Percentiles rank a stretch among this genome's conserved stretches.
These are phyloP conservation scores for Galeopsis tetrahit DNA, from an alignment of 257 asterid species.

Conservation along the genomic window DNA sequence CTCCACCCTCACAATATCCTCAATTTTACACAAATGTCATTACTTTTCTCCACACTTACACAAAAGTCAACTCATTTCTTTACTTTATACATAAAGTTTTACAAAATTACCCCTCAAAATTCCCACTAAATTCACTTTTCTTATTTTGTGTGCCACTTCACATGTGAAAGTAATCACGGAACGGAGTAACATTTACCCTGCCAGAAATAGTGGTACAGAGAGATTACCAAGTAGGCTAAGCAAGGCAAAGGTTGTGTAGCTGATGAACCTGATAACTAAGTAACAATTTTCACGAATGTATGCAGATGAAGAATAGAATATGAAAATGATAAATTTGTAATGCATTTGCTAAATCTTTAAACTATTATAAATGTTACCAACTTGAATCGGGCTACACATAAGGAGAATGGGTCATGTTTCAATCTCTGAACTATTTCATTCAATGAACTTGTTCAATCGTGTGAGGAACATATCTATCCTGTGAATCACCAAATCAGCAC, in stretches of 20 bases:
- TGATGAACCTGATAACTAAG: constrained; percentile 42
- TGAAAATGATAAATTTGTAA: constrained; percentile 1
- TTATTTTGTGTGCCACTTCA: too few relatives aligned
- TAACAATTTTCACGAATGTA: constrained; percentile 3
- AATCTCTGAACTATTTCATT: constrained; percentile 4
- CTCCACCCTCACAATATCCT: too few relatives aligned
- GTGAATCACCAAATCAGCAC: neutral
- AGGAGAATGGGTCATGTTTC: neutral
- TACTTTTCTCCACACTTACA: too few relatives aligned
- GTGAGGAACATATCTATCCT: constrained; percentile 26
- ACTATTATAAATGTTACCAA: neutral
- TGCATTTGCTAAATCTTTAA: constrained; percentile 5
- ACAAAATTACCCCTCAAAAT: too few relatives aligned
- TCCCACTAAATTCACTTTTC: too few relatives aligned
- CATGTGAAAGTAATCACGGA: too few relatives aligned
- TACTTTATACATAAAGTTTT: too few relatives aligned
- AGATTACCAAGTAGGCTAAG: constrained; percentile 55
- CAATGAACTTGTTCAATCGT: constrained; percentile 17
- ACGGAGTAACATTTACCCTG: too few relatives aligned
- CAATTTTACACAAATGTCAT: too few relatives aligned
- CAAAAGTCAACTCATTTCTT: too few relatives aligned
- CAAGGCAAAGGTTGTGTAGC: constrained; percentile 62
- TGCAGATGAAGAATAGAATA: neutral
- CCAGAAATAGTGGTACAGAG: constrained; percentile 35
- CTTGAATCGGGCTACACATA: constrained; percentile 3